Conservation (phyloP, 2,329 filamentous ascomycete genomes). For the Aspergillus sp. region DNA sequence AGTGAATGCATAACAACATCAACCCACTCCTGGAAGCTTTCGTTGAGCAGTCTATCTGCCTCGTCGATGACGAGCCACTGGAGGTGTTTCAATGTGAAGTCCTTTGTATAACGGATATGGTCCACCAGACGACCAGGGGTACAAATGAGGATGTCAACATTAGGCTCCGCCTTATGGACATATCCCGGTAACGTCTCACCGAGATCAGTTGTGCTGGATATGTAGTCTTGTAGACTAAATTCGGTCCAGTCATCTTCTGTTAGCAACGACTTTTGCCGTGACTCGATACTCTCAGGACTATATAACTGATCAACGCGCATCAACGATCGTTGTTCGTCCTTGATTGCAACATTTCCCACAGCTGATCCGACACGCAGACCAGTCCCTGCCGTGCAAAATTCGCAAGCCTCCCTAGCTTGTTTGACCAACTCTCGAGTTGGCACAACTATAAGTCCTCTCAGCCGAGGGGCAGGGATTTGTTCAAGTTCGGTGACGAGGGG, state of each 20-base stretch:
- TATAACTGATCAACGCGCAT: slow-evolving; percentile 67
- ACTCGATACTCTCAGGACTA: slow-evolving; percentile 60
- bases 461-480: slow-evolving; percentile 59
- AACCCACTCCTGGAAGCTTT: slow-evolving; percentile 92
- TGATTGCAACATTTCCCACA: slow-evolving; percentile 75
- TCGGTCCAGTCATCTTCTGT: slow-evolving; percentile 48
- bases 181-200: slow-evolving; percentile 57
- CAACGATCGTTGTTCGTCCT: slow-evolving; percentile 61
- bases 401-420: slow-evolving; percentile 77
- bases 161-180: slow-evolving; percentile 65
- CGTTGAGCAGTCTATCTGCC: slow-evolving; percentile 85
- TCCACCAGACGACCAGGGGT: slow-evolving; percentile 91
- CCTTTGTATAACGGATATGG: slow-evolving; percentile 78
- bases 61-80: slow-evolving; percentile 92
- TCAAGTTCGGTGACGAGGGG: slow-evolving; percentile 79
- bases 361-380: slow-evolving; percentile 77
- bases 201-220: slow-evolving; percentile 42
- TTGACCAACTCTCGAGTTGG: slow-evolving; percentile 88
- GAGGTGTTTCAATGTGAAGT: slow-evolving; percentile 75
- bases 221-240: slow-evolving; percentile 47
- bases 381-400: slow-evolving; percentile 70
- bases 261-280: slow-evolving; percentile 44
- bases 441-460: slow-evolving; percentile 81
- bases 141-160: slow-evolving; percentile 84
- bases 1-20: slow-evolving; percentile 63